Base-by-base conservation (phyloP, 2,329 filamentous ascomycete genomes). In the Hortaea sp. region DNA sequence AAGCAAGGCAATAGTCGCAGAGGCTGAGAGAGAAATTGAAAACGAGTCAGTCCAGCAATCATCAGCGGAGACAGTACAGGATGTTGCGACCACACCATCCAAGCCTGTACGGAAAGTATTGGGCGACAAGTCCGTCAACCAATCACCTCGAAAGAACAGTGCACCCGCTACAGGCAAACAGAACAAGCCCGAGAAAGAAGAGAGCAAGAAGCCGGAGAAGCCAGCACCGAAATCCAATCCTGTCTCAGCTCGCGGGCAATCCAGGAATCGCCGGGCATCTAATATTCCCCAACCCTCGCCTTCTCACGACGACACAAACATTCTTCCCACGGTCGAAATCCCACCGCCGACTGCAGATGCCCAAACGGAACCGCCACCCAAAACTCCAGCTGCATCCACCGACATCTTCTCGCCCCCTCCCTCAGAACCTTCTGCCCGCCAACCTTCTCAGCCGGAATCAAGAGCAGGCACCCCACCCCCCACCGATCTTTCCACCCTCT, bases 391-490 rank as follows among this genome's bases (percentile, higher is more conserved):
- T 7, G 9, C 32, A 9, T 47, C 51, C 3, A 39, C 55, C 9
- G 58, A 66, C 9, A 53, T 70, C 28, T 66, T 73, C 51, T 73
- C 71, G 1, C 70, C 71, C 5, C 62, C 65, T 5, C 65, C 66
- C 1, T 70, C 66, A 5, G 64, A 69, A 43, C 64, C 69, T 5
- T 69, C 69, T 6, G 62, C 61, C 1, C 20, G 43, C 13, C 47
- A 47, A 3, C 43, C 46, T 20, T 35, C 32, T 9, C 20, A 20
- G 4, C 20, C 20, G 20, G 28, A 48, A 47, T 29, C 43, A 41
- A 39, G 53, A 11, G 38, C 59, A 54, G 67, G 70, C 44, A 72
- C 69, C 13, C 69, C 69, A 45, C 68, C 68, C 7, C 67, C 69
- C 1, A 59, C 58, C 10, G 64, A 70, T 41, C 57, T 71, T 1